Evolutionary conservation across 495 filamentous ascomycete genomes (phyloP), one percentile per base, ranked within the genome.

Genomic region (Podospora fimiseda): DNA sequence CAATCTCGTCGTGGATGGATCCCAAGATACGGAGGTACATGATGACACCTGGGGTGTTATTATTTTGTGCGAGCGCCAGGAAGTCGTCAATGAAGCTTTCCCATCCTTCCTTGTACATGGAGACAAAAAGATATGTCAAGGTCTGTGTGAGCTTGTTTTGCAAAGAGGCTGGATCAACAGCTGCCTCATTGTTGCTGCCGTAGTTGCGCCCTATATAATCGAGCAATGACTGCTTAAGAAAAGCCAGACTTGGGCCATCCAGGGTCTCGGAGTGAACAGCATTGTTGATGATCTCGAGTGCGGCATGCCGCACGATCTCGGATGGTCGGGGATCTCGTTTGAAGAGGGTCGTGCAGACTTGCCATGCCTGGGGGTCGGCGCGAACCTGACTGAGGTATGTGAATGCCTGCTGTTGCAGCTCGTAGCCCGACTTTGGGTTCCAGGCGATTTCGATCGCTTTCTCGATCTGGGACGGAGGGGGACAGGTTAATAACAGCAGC

Each of bases 71-170:
- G 52, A 96, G 66, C 53, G 70, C 75, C 33, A 90, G 70, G 58
- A 96, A 83, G 63, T 97, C 93, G 50, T 94, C 88, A 61, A 97
- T 82, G 69, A 95, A 97, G 42, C 70, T 78, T 52, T 85, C 79
- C 93, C 93, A 99, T 2, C 84, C 84, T 42, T 83, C 79, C 49
- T 80, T 83, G 70, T 99, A 99, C 27, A 94, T 73, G 7, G 80
- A 76, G 7, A 87, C 83, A 68, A 97, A 99, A 19, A 99, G 83
- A 59, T 86, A 87, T 9, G 93, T 99, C 39, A 97, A 70, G 27
- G 91, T 95, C 69, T 99, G 93, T 21, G 90, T 88, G 54, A 97
- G 84, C 69, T 99, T 99, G 70, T 97, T 99, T 70, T 97, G 94
- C 24, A 99, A 84, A 57, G 78, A 77, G 30, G 82, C 58, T 9